Conservation (phyloP, 192 early-diverging fungal species). For the Umbelopsis ramanniana region DNA sequence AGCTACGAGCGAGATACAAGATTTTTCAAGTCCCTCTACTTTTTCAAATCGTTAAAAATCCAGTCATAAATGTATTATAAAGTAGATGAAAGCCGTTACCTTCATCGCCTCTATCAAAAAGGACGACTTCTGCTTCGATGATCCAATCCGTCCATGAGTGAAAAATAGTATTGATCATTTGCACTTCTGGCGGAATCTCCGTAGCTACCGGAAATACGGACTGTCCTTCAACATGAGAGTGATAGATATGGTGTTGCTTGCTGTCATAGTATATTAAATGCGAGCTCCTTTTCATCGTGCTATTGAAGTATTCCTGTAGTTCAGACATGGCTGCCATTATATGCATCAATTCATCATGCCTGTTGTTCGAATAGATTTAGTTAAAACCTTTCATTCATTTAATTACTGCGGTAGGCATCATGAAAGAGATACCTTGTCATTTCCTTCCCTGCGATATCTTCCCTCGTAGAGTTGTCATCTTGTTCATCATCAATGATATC, state of each 20-base stretch:
- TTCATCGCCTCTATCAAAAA: not conserved
- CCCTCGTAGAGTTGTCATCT: not conserved
- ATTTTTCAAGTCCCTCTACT: not conserved
- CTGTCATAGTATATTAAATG: conserved; percentile 6
- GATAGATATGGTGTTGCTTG: not conserved
- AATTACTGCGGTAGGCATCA: too few relatives aligned
- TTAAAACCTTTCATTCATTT: not conserved
- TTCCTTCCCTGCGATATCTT: not conserved
- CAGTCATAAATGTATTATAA: not conserved
- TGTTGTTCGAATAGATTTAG: not conserved
- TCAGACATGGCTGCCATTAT: not conserved
- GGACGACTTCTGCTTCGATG: not conserved
- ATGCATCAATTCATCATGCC: conserved; percentile 16
- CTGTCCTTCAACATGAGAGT: not conserved
- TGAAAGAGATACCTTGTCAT: not conserved
- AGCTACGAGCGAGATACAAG: not conserved
- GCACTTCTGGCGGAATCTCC: not conserved
- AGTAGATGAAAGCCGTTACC: not conserved
- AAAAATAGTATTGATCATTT: not conserved
- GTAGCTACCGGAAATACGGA: not conserved
- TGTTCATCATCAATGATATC: not conserved
- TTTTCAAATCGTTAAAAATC: not conserved
- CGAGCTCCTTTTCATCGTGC: too few relatives aligned
- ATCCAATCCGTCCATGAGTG: conserved; percentile 10
- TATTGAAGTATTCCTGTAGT: not conserved